Percentiles rank a stretch among this genome's conserved stretches.
Conservation (phyloP, 371 early-diverging fungal genomes). For the Encephalitozoon hellem region DNA sequence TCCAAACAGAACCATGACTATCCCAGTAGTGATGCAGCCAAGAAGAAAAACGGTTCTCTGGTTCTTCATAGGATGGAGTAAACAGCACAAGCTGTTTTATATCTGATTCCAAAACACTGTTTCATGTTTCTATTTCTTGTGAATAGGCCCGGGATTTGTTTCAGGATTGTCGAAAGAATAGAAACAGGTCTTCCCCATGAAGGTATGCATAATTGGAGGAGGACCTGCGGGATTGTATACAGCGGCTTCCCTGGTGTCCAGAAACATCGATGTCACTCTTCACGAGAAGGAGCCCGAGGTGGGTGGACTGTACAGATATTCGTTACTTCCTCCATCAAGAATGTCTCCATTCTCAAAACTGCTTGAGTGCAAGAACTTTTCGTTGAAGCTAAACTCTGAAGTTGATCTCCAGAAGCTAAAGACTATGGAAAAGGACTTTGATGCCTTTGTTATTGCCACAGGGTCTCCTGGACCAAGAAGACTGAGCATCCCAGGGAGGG, state of each 20-base stretch:
- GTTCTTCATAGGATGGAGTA: background rate
- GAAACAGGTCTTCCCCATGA: background rate
- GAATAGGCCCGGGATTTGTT: background rate
- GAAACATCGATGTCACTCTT: background rate
- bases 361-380: conserved; percentile 10
- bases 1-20: background rate
- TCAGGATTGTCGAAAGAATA: background rate
- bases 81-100: background rate
- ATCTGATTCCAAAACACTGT: background rate
- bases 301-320: conserved; percentile 37
- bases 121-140: background rate
- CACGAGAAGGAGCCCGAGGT: conserved; percentile 33
- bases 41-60: background rate
- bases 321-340: conserved; percentile 20
- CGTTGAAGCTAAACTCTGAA: conserved; percentile 8
- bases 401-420: background rate
- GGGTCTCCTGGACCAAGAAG: conserved; percentile 28
- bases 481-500: background rate
- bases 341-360: conserved; percentile 10
- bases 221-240: conserved; percentile 50
- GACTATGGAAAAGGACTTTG: conserved; percentile 4
- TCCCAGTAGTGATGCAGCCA: background rate
- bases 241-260: conserved; percentile 13
- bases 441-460: conserved; percentile 39
- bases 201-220: conserved; percentile 41